These are phyloP conservation scores for Hypoxylon cercidicola DNA, from an alignment of 495 filamentous ascomycete genomes.

Conservation along the genomic window DNA sequence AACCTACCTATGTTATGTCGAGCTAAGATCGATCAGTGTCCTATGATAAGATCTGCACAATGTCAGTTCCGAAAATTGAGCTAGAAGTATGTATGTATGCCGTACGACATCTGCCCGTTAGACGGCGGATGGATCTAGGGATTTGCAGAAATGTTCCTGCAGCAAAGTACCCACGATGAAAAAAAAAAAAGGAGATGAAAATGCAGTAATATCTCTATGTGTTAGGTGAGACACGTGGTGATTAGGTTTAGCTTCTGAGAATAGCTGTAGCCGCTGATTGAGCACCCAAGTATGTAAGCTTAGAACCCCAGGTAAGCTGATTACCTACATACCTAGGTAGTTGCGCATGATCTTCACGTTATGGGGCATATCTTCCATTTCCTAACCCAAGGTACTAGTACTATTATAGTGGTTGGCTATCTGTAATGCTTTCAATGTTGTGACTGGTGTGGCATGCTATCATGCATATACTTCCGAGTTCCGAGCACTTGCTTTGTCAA, in stretches of 20 bases:
- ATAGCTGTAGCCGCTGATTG: no score
- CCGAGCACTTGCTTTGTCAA: background rate
- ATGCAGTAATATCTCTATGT: no score
- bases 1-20: no score
- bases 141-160: no score
- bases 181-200: no score
- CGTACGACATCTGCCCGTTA: slow-evolving; percentile 14
- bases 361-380: background rate
- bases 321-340: no score
- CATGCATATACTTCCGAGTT: background rate
- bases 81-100: slow-evolving; percentile 10
- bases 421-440: background rate
- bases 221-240: no score
- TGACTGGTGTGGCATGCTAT: background rate
- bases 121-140: no score
- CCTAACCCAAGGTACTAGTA: background rate
- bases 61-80: background rate
- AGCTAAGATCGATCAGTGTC: background rate
- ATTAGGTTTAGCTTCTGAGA: no score
- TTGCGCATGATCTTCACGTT: background rate
- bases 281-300: background rate
- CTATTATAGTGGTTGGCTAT: background rate
- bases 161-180: no score
- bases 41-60: background rate
- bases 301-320: background rate